phyloP scores from a whole-genome alignment of 108 stramenopile species.

The Pseudonitzschia multiseries region DNA sequence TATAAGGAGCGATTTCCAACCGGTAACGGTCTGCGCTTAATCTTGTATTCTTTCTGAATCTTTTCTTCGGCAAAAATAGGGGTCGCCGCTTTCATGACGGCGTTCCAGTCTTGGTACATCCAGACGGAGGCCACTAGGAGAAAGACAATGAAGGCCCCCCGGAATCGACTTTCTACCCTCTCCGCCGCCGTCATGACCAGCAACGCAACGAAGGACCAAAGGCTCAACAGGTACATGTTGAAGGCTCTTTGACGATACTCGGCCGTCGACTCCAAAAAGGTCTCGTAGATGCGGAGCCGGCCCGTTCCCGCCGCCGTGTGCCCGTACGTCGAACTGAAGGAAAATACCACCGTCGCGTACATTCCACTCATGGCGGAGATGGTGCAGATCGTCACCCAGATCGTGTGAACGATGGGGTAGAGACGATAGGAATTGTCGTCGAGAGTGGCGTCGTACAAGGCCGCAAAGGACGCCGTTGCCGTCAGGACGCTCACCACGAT shows the following conservation, averaged over 20 bases:
- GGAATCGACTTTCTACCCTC: not conserved
- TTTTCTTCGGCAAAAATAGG: constrained; percentile 2
- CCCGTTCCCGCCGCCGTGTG: not conserved
- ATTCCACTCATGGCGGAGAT: constrained; percentile 5
- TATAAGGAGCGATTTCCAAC: no score
- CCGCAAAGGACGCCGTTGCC: constrained; percentile 13
- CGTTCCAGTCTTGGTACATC: not conserved
- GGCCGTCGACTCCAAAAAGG: not conserved
- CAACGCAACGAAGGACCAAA: not conserved
- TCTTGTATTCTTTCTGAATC: not conserved
- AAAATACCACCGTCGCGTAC: constrained; percentile 12
- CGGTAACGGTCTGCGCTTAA: no score
- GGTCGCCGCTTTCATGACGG: not conserved
- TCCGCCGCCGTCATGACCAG: constrained; percentile 3
- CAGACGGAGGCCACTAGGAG: no score
- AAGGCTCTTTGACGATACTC: not conserved
- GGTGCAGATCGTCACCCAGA: not conserved
- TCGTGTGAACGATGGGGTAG: not conserved
- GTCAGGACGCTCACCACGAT: constrained; percentile 8
- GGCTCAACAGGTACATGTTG: not conserved
- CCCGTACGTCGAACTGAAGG: constrained; percentile 1
- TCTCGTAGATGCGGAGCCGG: not conserved
- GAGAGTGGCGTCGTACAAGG: not conserved
- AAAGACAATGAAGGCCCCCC: not conserved
- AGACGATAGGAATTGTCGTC: not conserved